Evolutionary conservation across 164 flowering plant species (phyloP).

Genomic region (Aristolochia californica): DNA sequence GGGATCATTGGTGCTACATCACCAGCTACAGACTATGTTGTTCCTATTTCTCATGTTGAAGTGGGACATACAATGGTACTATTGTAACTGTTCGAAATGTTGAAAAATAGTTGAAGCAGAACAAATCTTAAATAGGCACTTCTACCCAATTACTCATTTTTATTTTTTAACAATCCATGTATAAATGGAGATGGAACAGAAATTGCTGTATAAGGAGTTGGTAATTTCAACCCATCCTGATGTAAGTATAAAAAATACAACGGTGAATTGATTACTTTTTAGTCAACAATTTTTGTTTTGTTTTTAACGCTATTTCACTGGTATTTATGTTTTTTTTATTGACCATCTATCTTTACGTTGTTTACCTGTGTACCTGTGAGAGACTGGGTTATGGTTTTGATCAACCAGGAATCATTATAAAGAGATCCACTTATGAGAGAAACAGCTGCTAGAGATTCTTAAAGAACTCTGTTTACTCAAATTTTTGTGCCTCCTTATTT

Average conservation of each 20-base stretch:
- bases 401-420: too few relatives aligned
- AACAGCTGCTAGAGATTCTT: too few relatives aligned
- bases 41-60: slow-evolving; percentile 37
- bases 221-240: too few relatives aligned
- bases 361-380: too few relatives aligned
- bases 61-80: slow-evolving; percentile 51
- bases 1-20: slow-evolving; percentile 30
- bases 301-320: not conserved
- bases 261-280: too few relatives aligned
- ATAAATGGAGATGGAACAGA: not conserved
- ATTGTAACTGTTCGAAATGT: not conserved
- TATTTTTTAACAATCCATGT: not conserved
- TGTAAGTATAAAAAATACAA: too few relatives aligned
- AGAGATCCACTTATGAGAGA: too few relatives aligned
- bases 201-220: not conserved
- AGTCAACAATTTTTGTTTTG: not conserved
- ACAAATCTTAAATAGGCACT: not conserved
- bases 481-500: too few relatives aligned
- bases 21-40: slow-evolving; percentile 34
- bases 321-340: not conserved
- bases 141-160: not conserved
- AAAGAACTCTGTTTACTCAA: too few relatives aligned
- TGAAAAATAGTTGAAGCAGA: not conserved
- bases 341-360: not conserved
- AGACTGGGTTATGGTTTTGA: too few relatives aligned